These are phyloP conservation scores for Chytridiales sp. DNA, from an alignment of 371 early-diverging fungal species.

Conservation along the genomic window DNA sequence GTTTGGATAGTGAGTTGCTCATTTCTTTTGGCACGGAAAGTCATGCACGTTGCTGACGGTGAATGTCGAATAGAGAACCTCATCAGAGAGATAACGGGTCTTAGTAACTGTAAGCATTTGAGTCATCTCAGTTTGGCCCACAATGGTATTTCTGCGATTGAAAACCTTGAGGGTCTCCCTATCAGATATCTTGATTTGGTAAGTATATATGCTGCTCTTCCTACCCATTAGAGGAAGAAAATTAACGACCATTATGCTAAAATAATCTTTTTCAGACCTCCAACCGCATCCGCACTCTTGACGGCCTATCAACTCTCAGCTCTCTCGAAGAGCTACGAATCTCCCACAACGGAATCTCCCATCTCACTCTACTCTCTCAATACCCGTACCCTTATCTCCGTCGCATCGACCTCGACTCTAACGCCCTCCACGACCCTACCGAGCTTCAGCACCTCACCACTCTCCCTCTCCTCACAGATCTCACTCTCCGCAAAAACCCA, in stretches of 20 bases:
- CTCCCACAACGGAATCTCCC: conserved; percentile 36
- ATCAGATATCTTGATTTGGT: conserved; percentile 45
- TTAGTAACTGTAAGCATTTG: conserved; percentile 38
- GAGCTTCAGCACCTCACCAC: conserved; percentile 25
- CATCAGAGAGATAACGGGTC: conserved; percentile 36
- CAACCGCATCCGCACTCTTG: conserved; percentile 37
- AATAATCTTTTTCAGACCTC: conserved; percentile 22
- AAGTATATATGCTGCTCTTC: conserved; percentile 4
- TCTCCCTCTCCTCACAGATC: conserved; percentile 34
- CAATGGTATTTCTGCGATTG: conserved; percentile 43
- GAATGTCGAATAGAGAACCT: conserved; percentile 34
- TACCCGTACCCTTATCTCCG: conserved; percentile 27
- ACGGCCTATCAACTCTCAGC: conserved; percentile 33
- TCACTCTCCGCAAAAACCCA: conserved; percentile 40
- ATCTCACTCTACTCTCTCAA: conserved; percentile 16
- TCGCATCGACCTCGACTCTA: conserved; percentile 32
- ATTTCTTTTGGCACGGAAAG: neutral
- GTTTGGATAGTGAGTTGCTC: conserved; percentile 34
- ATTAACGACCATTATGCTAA: neutral
- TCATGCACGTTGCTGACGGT: neutral
- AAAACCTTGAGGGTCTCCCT: conserved; percentile 42
- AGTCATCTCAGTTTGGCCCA: conserved; percentile 40
- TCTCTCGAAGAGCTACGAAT: conserved; percentile 39
- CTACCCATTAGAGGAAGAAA: neutral
- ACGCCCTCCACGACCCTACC: conserved; percentile 24